Evolutionary conservation across 75 land plant genomes (phyloP).

Genomic region (Picea glauca): DNA sequence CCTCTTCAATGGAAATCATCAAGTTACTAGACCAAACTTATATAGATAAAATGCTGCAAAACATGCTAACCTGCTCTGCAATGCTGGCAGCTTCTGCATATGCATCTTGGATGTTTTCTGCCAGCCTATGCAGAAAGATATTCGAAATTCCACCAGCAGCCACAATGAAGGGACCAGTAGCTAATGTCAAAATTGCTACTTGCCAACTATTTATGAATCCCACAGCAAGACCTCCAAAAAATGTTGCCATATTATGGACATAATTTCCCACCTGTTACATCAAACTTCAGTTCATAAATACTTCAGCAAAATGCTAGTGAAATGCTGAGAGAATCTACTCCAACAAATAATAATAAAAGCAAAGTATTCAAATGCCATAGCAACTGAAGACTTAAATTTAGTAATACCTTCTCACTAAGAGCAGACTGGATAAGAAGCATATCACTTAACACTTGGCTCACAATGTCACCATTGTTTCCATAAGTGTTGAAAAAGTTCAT

Average conservation of each 20-base stretch:
- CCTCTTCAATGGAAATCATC: constrained; percentile 66
- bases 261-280: constrained; percentile 88
- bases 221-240: constrained; percentile 84
- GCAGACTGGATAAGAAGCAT: constrained; percentile 41
- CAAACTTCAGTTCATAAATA: not conserved
- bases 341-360: not conserved
- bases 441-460: constrained; percentile 52
- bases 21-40: not conserved
- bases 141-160: constrained; percentile 99
- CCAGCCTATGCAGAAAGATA: constrained; percentile 94
- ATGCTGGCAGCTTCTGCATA: constrained; percentile 99
- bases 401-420: constrained; percentile 43
- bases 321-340: not conserved
- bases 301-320: not conserved
- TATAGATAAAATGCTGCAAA: not conserved
- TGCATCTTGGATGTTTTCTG: constrained; percentile 99
- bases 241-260: constrained; percentile 99
- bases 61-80: constrained; percentile 94
- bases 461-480: constrained; percentile 44
- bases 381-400: not conserved
- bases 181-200: constrained; percentile 85
- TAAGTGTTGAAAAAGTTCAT: constrained; percentile 44
- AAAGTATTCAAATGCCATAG: not conserved
- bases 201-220: constrained; percentile 97
- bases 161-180: constrained; percentile 96